Evolutionary conservation across 73 alveolate genomes (phyloP).

Genomic region (Tetrahymena borealis): DNA sequence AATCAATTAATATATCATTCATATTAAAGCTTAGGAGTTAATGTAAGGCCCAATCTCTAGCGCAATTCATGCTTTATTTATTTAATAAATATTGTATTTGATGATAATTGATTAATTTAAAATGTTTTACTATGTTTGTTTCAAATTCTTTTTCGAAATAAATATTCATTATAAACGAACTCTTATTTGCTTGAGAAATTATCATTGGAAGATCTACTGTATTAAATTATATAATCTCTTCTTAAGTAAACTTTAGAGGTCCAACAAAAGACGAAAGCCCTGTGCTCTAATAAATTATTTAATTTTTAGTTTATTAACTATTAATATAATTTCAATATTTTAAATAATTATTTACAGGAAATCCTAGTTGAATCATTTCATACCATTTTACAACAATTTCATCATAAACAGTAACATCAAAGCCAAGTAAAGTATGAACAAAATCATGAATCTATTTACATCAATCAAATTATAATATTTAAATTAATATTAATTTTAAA

Average conservation of each 20-base stretch:
- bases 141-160: conserved; percentile 32
- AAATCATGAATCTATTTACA: conserved; percentile 33
- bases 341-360: conserved; percentile 3
- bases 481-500: not conserved
- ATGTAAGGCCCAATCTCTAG: not conserved
- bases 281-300: not conserved
- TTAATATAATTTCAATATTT: not conserved
- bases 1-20: not conserved
- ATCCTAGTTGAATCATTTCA: conserved; percentile 38
- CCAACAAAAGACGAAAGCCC: conserved; percentile 34
- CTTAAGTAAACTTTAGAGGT: conserved; percentile 24
- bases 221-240: conserved; percentile 4
- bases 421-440: conserved; percentile 23
- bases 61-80: not conserved
- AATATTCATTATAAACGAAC: conserved; percentile 30
- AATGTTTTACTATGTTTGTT: not conserved
- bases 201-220: conserved; percentile 5
- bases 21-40: not conserved
- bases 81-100: not conserved
- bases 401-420: conserved; percentile 37
- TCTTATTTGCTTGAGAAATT: not conserved
- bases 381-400: conserved; percentile 43
- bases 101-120: not conserved
- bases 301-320: not conserved
- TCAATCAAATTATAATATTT: not conserved